A percentile compares a stretch with the other conserved stretches of the same genome.
phyloP scores from a whole-genome alignment of 441 rosid genomes.

The Biscutella laevigata region DNA sequence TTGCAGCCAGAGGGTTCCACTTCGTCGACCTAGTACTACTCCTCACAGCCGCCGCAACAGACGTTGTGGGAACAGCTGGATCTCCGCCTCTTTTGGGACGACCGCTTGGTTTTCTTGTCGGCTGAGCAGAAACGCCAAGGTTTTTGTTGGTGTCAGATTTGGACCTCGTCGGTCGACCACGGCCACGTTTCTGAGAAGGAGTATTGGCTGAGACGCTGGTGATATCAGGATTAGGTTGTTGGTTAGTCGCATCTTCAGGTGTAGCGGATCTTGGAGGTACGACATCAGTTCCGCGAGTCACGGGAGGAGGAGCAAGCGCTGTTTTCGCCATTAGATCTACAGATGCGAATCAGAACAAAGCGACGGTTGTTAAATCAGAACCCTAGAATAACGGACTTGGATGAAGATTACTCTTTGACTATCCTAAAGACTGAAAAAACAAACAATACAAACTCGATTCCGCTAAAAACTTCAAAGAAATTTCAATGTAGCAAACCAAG shows the following conservation, averaged over 20 bases:
- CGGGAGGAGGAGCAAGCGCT: neutral
- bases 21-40: slow-evolving; percentile 18
- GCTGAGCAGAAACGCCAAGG: slow-evolving; percentile 13
- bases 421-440: neutral
- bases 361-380: neutral
- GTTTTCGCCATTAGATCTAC: slow-evolving; percentile 20
- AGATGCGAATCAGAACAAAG: slow-evolving; percentile 2
- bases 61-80: neutral
- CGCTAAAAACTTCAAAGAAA: neutral
- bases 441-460: slow-evolving; percentile 1
- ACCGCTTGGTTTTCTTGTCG: slow-evolving; percentile 22
- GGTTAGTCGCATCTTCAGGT: neutral
- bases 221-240: neutral
- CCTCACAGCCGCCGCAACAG: slow-evolving; percentile 15
- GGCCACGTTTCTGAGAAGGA: slow-evolving; percentile 45
- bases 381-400: slow-evolving; percentile 8
- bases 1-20: neutral
- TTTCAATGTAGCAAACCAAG: neutral
- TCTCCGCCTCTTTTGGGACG: slow-evolving; percentile 34
- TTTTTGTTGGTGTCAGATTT: slow-evolving; percentile 17
- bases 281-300: neutral
- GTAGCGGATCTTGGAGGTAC: slow-evolving; percentile 18
- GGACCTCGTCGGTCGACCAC: slow-evolving; percentile 60
- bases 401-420: too few species aligned
- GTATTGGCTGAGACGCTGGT: slow-evolving; percentile 10